Conservation (phyloP, 1,139 yeast genomes). For the Saccharomyces hybrid region DNA sequence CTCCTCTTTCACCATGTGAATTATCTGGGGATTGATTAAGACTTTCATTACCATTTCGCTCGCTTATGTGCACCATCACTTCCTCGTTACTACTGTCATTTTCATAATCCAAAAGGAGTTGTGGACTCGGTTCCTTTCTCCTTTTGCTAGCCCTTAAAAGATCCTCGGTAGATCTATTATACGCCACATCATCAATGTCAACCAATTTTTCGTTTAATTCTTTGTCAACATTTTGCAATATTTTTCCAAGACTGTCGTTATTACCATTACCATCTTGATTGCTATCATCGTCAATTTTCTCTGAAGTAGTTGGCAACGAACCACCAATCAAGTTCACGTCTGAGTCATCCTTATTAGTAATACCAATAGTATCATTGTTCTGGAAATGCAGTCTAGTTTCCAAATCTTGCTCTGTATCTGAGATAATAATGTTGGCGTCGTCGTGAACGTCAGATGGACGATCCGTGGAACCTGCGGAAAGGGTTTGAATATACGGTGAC, state of each 20-base stretch:
- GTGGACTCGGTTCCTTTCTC: background rate
- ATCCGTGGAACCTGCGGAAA: background rate
- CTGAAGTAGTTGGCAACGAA: constrained; percentile 13
- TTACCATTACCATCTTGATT: constrained; percentile 8
- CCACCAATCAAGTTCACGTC: background rate
- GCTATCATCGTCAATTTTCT: constrained; percentile 14
- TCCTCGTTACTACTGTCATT: background rate
- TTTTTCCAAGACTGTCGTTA: constrained; percentile 1
- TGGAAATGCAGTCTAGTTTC: background rate
- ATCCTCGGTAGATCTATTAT: background rate
- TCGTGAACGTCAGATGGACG: background rate
- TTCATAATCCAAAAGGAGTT: background rate
- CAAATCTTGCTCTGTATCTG: background rate
- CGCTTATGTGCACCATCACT: too few species aligned
- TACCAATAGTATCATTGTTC: background rate
- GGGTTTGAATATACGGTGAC: background rate
- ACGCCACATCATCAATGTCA: background rate
- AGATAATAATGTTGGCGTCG: background rate
- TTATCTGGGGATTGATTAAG: background rate
- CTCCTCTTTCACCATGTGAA: background rate
- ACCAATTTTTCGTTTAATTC: constrained; percentile 10
- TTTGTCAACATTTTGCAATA: constrained; percentile 9
- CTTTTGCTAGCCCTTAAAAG: background rate
- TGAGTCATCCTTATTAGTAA: background rate
- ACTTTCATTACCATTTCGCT: too few species aligned